Conservation (phyloP, 371 early-diverging fungal species). For the Basidiobolus heterosporus region DNA sequence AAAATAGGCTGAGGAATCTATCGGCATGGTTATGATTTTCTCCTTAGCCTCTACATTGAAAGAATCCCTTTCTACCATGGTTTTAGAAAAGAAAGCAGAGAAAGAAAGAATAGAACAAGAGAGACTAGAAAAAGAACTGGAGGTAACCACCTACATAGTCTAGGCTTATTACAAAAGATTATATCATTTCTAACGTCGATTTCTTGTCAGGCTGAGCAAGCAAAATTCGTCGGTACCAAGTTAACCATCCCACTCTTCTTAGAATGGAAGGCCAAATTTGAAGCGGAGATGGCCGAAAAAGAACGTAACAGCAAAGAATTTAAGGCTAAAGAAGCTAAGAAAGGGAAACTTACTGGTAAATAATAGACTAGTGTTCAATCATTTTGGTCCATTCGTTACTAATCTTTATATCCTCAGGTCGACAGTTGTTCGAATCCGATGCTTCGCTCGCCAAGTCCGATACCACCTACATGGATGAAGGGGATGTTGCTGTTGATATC, state of each 20-base stretch:
- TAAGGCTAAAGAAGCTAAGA: background rate
- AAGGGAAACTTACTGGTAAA: constrained; percentile 2
- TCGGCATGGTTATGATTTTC: constrained; percentile 89
- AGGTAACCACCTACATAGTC: constrained; percentile 15
- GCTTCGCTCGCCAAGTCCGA: constrained; percentile 69
- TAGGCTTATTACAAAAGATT: too few relatives aligned
- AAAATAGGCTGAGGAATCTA: constrained; percentile 42
- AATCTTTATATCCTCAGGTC: constrained; percentile 24
- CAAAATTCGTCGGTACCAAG: constrained; percentile 65
- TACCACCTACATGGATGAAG: constrained; percentile 65
- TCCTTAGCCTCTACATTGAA: constrained; percentile 61
- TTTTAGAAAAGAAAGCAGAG: constrained; percentile 29
- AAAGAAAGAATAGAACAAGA: constrained; percentile 35
- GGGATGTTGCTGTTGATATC: constrained; percentile 66
- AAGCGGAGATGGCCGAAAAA: constrained; percentile 33
- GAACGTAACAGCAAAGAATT: background rate
- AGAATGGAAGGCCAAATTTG: constrained; percentile 64
- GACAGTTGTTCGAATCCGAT: constrained; percentile 84
- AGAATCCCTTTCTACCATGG: constrained; percentile 47
- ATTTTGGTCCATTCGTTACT: background rate
- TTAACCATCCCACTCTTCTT: constrained; percentile 64
- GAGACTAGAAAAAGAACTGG: constrained; percentile 46
- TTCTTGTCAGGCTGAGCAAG: constrained; percentile 37
- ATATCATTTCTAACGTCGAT: too few relatives aligned
- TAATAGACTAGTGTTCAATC: background rate